Percentiles rank a stretch among this genome's conserved stretches.
These are phyloP conservation scores for Tuctoria greenei DNA, from an alignment of 176 grass and related monocot species.

Conservation along the genomic window DNA sequence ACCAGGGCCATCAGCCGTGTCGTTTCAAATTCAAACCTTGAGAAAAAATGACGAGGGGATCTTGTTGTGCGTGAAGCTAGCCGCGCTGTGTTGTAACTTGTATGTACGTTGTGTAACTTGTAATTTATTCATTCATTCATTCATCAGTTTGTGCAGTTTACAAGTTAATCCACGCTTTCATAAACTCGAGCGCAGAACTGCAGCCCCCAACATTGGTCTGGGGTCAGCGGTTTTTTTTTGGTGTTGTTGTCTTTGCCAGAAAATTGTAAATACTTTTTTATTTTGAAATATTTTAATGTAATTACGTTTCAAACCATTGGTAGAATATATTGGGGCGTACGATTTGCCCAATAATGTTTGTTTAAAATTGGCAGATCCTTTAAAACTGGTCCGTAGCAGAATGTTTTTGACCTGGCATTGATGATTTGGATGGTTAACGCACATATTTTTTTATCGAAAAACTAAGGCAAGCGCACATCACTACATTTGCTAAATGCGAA, in stretches of 20 bases:
- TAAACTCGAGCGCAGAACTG: neutral
- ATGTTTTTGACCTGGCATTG: too few relatives aligned
- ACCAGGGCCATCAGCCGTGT: conserved; percentile 49
- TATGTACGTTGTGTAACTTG: conserved; percentile 23
- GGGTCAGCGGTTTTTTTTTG: neutral
- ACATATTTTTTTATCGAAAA: too few relatives aligned
- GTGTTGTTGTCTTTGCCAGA: neutral
- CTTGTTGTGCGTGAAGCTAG: neutral
- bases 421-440: too few relatives aligned
- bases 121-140: too few relatives aligned
- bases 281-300: neutral
- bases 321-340: too few relatives aligned
- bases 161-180: neutral
- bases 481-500: too few relatives aligned
- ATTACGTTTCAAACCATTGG: neutral
- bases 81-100: conserved; percentile 11
- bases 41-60: conserved; percentile 22
- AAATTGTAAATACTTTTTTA: conserved; percentile 20
- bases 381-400: too few relatives aligned
- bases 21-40: conserved; percentile 37
- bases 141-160: neutral
- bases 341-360: neutral
- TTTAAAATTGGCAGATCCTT: neutral
- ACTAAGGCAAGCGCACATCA: too few relatives aligned
- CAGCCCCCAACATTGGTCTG: neutral